Evolutionary conservation across 176 grass and related monocot species (phyloP).

Genomic region (Triticum monococcum): DNA sequence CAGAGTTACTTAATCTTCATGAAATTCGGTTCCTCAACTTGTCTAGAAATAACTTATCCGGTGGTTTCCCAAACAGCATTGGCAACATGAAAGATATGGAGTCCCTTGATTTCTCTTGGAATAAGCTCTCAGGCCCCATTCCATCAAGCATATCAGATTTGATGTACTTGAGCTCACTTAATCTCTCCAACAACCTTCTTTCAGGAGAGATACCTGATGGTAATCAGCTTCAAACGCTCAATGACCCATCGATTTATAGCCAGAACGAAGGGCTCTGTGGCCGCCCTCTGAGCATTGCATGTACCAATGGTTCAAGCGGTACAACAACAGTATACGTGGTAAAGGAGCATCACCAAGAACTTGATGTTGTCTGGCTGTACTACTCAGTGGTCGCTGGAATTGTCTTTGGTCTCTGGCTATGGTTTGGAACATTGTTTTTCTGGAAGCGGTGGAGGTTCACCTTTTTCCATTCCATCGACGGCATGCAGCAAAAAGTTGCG

Average conservation of each 20-base stretch:
- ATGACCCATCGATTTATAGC: not conserved
- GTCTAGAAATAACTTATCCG: not conserved
- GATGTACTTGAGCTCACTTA: not conserved
- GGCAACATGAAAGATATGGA: not conserved
- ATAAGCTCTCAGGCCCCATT: slow-evolving; percentile 22
- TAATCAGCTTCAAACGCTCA: not conserved
- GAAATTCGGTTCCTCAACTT: not conserved
- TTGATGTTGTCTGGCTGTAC: not conserved
- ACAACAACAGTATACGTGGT: not conserved
- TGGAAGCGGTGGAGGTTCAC: not conserved
- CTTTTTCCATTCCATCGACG: not conserved
- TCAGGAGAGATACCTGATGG: not conserved
- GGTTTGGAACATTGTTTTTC: not conserved
- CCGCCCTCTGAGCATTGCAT: not conserved
- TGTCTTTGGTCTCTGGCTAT: not conserved
- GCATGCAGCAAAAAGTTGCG: not conserved
- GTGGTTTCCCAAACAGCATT: not conserved
- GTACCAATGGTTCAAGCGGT: not conserved
- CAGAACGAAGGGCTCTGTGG: not conserved
- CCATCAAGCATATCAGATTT: not conserved
- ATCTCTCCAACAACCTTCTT: no score
- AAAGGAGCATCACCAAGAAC: not conserved
- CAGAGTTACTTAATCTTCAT: not conserved
- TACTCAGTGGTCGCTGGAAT: not conserved
- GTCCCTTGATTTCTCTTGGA: slow-evolving; percentile 16